Evolutionary conservation across 257 asterid species (phyloP), one percentile per base, ranked within the genome.

Genomic region (Perilla frutescens): DNA sequence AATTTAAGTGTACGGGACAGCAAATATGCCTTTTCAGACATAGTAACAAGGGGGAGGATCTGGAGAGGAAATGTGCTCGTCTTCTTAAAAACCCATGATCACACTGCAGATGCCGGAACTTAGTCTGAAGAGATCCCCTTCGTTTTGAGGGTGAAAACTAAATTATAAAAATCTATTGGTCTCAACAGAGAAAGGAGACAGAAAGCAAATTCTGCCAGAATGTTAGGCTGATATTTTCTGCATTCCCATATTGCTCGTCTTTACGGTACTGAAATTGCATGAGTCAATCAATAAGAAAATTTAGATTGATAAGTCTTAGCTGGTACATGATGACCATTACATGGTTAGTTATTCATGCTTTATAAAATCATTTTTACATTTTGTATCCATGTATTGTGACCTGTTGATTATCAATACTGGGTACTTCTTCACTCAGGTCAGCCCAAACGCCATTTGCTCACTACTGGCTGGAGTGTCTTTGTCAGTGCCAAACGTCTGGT

Each of bases 391-490:
- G 3, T 79, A 61, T 32, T 70, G 43, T 51, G 62, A 66, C 15
- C 43, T 56, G 55, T 68, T 60, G 26, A 70, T 59, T 66, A 26
- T 47, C 68, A 55, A 72, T 4, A 0, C 7, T 67, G 41, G 43
- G 32, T 12, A 14, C 62, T 43, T 10, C 74, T 26, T 74, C 44
- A 13, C 50, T 63, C 84, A 85, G 90, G 90, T 72, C 90, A 86
- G 85, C 90, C 90, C 57, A 86, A 86, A 80, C 86, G 90, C 56
- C 90, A 86, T 66, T 77, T 86, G 86, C 86, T 86, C 43, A 86
- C 90, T 7, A 86, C 90, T 55, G 90, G 90, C 36, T 86, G 90
- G 90, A 86, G 90, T 55, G 87, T 86, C 65, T 86, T 86, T 71
- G 90, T 86, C 78, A 86, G 88, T 73, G 90, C 90, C 70, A 86